phyloP scores from a whole-genome alignment of 176 grass and related monocot genomes.

The Rhynchospora tenuis region DNA sequence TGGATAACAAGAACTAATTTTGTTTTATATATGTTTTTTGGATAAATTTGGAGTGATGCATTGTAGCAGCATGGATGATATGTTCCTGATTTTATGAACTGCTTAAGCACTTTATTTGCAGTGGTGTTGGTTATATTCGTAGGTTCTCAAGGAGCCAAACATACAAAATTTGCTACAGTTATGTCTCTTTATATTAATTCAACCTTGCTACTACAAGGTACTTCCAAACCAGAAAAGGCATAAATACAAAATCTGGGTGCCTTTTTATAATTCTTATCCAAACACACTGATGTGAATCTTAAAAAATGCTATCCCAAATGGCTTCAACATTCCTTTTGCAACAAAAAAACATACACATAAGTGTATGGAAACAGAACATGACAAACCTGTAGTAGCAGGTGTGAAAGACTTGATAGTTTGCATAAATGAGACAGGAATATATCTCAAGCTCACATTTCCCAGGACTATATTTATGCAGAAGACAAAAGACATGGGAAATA shows the following conservation, averaged over 20 bases:
- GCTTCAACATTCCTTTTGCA: not conserved
- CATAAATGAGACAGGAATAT: slow-evolving; percentile 97
- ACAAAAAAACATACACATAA: not conserved
- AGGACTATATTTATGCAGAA: slow-evolving; percentile 98
- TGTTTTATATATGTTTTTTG: not conserved
- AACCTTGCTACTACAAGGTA: not conserved
- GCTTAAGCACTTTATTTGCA: not conserved
- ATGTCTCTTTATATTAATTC: not conserved
- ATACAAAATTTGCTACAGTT: not conserved
- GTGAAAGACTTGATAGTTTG: slow-evolving; percentile 99
- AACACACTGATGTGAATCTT: not conserved
- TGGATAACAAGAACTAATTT: not conserved
- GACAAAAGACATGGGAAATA: slow-evolving; percentile 97
- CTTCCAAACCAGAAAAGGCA: not conserved
- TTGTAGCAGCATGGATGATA: not conserved
- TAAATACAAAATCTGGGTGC: not conserved
- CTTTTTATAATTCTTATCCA: not conserved
- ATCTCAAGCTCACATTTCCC: slow-evolving; percentile 90
- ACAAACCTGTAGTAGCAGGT: slow-evolving; percentile 84
- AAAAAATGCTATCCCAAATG: not conserved
- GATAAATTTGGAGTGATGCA: not conserved
- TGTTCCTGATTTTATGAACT: not conserved
- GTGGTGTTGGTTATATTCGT: not conserved
- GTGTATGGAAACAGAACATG: not conserved
- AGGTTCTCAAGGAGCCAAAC: not conserved